phyloP scores from a whole-genome alignment of 768 basidiomycete genomes.

The Kwoniella heveanensis region DNA sequence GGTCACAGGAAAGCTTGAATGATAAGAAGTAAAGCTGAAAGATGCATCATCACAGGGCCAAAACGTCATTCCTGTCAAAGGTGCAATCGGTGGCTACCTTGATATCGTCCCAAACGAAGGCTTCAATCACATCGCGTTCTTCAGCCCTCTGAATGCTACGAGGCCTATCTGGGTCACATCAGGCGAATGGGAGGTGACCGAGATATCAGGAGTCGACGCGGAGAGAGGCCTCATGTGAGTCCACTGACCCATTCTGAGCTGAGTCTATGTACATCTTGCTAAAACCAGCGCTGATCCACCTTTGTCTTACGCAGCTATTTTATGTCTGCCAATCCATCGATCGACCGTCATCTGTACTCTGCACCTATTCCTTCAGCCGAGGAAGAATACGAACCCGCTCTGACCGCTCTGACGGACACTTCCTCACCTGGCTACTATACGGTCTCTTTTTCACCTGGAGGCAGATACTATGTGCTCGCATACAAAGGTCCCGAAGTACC shows the following conservation, averaged over 20 bases:
- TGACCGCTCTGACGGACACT: slow-evolving; percentile 50
- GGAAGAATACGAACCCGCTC: slow-evolving; percentile 31
- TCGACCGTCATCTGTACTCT: slow-evolving; percentile 80
- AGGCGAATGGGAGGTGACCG: slow-evolving; percentile 87
- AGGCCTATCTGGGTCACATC: slow-evolving; percentile 80
- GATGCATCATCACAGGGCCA: slow-evolving; percentile 35
- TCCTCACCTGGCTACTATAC: slow-evolving; percentile 63
- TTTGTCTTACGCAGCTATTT: slow-evolving; percentile 68
- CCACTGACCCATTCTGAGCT: neutral
- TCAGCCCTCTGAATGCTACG: slow-evolving; percentile 70
- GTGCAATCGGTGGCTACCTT: slow-evolving; percentile 70
- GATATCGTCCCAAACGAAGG: slow-evolving; percentile 88
- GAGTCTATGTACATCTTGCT: neutral
- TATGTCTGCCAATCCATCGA: slow-evolving; percentile 77
- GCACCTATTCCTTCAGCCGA: slow-evolving; percentile 68
- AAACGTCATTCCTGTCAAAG: slow-evolving; percentile 44
- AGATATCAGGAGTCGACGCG: slow-evolving; percentile 72
- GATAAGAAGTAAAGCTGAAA: neutral
- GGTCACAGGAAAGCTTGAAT: no score
- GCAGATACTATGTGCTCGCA: slow-evolving; percentile 77
- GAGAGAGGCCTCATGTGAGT: slow-evolving; percentile 71
- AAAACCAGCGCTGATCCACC: slow-evolving; percentile 3
- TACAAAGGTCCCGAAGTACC: slow-evolving; percentile 83
- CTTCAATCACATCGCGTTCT: slow-evolving; percentile 89
- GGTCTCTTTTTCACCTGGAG: slow-evolving; percentile 78